Conservation (phyloP, 352 stramenopile genomes). For the Peronospora tabacina region DNA sequence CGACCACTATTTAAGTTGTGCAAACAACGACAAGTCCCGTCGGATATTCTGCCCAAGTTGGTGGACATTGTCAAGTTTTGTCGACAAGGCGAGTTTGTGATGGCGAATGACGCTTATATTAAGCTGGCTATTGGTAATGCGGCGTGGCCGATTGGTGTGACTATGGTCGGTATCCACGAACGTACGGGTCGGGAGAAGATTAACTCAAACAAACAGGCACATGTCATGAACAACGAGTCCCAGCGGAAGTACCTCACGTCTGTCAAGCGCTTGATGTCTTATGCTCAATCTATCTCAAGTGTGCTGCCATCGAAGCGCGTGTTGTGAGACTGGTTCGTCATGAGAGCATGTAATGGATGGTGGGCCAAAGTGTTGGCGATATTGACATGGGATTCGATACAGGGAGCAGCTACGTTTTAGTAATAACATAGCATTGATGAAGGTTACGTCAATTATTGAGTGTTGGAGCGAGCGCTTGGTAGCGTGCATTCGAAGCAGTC, state of each 20-base stretch:
- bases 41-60: slow-evolving; percentile 83
- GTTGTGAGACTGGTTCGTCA: slow-evolving; percentile 18
- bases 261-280: slow-evolving; percentile 97
- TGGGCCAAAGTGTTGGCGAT: background rate
- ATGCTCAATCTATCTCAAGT: slow-evolving; percentile 87
- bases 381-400: background rate
- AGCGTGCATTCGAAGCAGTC: background rate
- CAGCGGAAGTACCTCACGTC: slow-evolving; percentile 98
- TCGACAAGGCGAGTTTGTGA: slow-evolving; percentile 88
- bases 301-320: slow-evolving; percentile 85
- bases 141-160: slow-evolving; percentile 98
- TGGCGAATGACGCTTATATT: slow-evolving; percentile 97
- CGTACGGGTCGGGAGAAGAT: slow-evolving; percentile 93
- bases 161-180: slow-evolving; percentile 98
- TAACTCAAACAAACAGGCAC: slow-evolving; percentile 95
- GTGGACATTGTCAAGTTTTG: slow-evolving; percentile 94
- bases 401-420: background rate
- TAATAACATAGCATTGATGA: slow-evolving; percentile 1
- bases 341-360: background rate
- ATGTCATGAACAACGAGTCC: slow-evolving; percentile 99
- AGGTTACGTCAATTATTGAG: slow-evolving; percentile 12
- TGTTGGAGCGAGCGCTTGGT: background rate
- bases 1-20: slow-evolving; percentile 95
- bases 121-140: slow-evolving; percentile 96
- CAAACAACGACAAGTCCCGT: slow-evolving; percentile 87